Evolutionary conservation across 2,329 filamentous ascomycete species (phyloP), one percentile per base, ranked within the genome.

Genomic region (Orbilia javanica): DNA sequence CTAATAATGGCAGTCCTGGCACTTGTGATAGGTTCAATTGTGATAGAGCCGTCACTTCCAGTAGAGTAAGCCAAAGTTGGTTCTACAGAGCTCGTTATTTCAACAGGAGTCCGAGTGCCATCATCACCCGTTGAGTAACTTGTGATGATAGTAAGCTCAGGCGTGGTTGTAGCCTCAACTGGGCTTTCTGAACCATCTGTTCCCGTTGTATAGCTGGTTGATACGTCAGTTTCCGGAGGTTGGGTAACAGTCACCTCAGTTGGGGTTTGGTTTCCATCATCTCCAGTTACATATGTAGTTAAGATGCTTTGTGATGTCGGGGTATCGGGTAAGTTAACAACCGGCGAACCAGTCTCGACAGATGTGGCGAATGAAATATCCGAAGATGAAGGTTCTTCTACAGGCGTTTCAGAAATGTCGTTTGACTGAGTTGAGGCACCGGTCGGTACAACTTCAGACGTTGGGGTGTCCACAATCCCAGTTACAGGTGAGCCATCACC

Each of bases 11-110:
- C n/a, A 25, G 31, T 42, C 8, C 18, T 34, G 3, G 31, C 34
- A 29, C 31, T 60, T 15, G 53, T 22, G 3, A 27, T 18, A 1
- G 50, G 65, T 3, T 57, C 50, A 42, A 57, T 46, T 10, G 65
- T 68, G 5, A 68, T 60, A 7, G 65, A 68, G 7, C 65, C 65
- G 25, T 68, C 64, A 10, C 46, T 27, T 8, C 46, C 48, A 7
- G 64, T 67, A 8, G 46, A 44, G 15, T 67, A 53, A 11, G 29
- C 55, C 20, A 48, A 44, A n/a, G 18, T 55, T 55, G 29, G 22
- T 10, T 42, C 64, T n/a, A 20, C 13, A 1, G 10, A 4, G 1
- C 29, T 66, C 15, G 46, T 64, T 27, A 48, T n/a, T 7, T 64
- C 60, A 2, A 46, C 27, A 8, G 36, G 39, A 10, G 27, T 46